Base-by-base conservation (phyloP, 2,329 filamentous ascomycete genomes). In the Pseudogymnoascus sp. region DNA sequence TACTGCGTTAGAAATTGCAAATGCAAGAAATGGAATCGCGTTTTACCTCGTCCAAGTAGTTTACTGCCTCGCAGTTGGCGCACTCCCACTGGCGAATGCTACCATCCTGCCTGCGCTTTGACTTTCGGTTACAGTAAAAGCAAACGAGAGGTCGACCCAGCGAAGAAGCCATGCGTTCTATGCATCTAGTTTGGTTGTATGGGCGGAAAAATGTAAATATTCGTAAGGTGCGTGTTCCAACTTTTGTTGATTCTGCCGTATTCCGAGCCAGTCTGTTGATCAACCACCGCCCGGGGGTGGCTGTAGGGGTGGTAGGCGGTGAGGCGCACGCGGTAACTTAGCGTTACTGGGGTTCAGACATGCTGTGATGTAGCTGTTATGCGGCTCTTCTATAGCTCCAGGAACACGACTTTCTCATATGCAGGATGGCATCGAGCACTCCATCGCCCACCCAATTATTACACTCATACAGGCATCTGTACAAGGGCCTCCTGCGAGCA, bases 31-130 rank as follows among this genome's bases (percentile, higher is more conserved):
- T 5, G 21, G 13, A 18, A 58, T 61, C 39, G 35, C 55, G 36
- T 72, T 78, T 64, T 77, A 94, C 92, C 78, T 93, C 82, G 72
- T 99, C 94, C 33, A 97, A 79, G 76, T 90, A 89, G 74, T 97
- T 99, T 63, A 87, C 86, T 15, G 92, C 89, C 69, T 94, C 89
- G 78, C 94, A 99, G 64, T 82, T 78, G 18, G 82, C 76, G 75
- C 92, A 96, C 52, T 86, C 79, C 75, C 92, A 96, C 69, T 85
- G 81, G 72, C 79, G 81, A 62, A 84, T 79, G 60, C 72, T 71
- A 31, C 83, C 82, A 68, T 85, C 81, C 69, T 82, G 86, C 66
- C 75, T 78, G 62, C 83, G 79, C 35, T 80, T 78, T 35, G 88
- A 88, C 68, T 82, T 84, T 72, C 80, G 80, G 68, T 89, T 88